Conservation (phyloP, 2,329 filamentous ascomycete genomes). For the Talaromyces marneffei region DNA sequence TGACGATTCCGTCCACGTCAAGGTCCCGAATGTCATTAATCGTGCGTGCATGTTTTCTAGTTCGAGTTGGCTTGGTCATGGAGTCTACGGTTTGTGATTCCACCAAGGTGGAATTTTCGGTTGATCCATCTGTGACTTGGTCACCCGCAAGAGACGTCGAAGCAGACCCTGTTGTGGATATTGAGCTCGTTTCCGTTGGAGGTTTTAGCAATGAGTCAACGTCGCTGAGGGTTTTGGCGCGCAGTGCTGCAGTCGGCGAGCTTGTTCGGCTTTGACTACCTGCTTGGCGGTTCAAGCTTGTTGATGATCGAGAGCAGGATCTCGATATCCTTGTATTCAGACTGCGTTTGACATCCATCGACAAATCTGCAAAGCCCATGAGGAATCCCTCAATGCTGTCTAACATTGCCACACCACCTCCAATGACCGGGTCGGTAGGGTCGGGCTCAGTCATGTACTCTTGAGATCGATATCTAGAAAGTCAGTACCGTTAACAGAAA, state of each 20-base stretch:
- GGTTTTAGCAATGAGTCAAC: neutral
- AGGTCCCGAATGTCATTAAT: conserved; percentile 2
- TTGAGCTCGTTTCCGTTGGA: neutral
- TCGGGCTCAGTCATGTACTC: conserved; percentile 76
- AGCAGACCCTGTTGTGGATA: neutral
- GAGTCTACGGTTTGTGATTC: neutral
- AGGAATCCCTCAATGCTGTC: conserved; percentile 75
- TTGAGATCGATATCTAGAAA: conserved; percentile 43
- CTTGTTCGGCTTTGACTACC: neutral
- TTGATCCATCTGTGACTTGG: neutral
- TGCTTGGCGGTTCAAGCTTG: neutral
- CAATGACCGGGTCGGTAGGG: conserved; percentile 72
- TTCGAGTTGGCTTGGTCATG: neutral
- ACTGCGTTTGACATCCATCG: conserved; percentile 29
- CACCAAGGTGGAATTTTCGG: neutral
- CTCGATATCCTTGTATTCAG: conserved; percentile 35
- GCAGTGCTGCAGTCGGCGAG: neutral
- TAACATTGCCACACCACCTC: conserved; percentile 70
- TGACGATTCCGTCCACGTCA: conserved; percentile 1
- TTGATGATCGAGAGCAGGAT: conserved; percentile 11
- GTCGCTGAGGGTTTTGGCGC: neutral
- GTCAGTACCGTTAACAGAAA: neutral
- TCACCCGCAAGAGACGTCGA: neutral
- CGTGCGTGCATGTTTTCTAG: conserved; percentile 3
- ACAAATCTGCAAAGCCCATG: conserved; percentile 73